Conservation (phyloP, 352 stramenopile species). For the Phytophthora vignae region DNA sequence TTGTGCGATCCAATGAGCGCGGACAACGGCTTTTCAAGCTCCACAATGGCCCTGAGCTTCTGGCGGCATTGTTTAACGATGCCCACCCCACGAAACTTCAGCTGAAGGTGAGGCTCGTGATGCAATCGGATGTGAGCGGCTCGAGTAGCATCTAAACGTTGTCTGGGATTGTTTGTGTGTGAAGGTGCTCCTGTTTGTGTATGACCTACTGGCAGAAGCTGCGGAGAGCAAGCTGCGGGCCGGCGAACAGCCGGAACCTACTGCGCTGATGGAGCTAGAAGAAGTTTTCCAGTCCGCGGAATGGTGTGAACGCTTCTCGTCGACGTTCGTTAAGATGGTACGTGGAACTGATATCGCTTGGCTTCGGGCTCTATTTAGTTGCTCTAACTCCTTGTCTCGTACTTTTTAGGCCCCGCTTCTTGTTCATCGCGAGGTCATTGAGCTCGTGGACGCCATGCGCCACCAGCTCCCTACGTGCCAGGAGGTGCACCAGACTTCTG, state of each 20-base stretch:
- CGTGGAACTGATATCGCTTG: slow-evolving; percentile 10
- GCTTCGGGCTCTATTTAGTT: not conserved
- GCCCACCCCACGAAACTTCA: slow-evolving; percentile 57
- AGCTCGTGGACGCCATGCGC: slow-evolving; percentile 67
- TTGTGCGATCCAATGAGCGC: slow-evolving; percentile 74
- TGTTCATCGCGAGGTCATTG: slow-evolving; percentile 52
- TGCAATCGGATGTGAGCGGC: slow-evolving; percentile 4
- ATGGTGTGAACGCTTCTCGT: slow-evolving; percentile 67
- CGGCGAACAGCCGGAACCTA: slow-evolving; percentile 8
- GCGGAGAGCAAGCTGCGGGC: slow-evolving; percentile 23
- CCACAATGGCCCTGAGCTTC: slow-evolving; percentile 47
- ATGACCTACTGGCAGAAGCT: slow-evolving; percentile 70
- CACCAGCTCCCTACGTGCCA: slow-evolving; percentile 69
- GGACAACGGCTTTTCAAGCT: slow-evolving; percentile 70
- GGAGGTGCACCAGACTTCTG: slow-evolving; percentile 43
- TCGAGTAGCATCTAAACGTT: slow-evolving; percentile 6
- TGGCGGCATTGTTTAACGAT: slow-evolving; percentile 55
- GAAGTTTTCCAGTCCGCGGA: slow-evolving; percentile 48
- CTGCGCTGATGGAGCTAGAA: slow-evolving; percentile 59
- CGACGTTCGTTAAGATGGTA: slow-evolving; percentile 64
- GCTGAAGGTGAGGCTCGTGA: slow-evolving; percentile 57
- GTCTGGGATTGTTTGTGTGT: not conserved
- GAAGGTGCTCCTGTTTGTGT: slow-evolving; percentile 69
- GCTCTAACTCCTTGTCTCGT: not conserved
- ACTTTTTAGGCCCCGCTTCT: slow-evolving; percentile 44